Evolutionary conservation across 2,329 filamentous ascomycete species (phyloP).

Genomic region (Penicillium sp.): DNA sequence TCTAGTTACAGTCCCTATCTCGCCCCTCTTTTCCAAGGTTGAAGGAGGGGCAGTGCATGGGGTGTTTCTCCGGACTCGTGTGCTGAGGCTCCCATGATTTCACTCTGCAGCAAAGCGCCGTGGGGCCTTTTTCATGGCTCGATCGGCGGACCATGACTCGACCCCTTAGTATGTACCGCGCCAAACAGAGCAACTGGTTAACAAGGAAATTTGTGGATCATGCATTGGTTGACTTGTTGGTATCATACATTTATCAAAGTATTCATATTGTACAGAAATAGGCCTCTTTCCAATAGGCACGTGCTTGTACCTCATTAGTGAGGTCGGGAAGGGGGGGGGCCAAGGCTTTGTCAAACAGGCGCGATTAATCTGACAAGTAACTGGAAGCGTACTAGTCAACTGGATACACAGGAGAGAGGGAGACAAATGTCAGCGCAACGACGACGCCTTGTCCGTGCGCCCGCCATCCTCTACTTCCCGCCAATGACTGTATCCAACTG

Average conservation of each 20-base stretch:
- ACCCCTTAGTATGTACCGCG: slow-evolving; percentile 15
- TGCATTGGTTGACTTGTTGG: slow-evolving; percentile 1
- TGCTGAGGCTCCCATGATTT: slow-evolving; percentile 21
- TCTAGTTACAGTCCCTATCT: background rate
- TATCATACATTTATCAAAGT: slow-evolving; percentile 3
- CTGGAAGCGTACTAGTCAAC: background rate
- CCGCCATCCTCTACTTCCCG: slow-evolving; percentile 10
- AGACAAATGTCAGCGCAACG: background rate
- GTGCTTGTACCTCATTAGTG: slow-evolving; percentile 1
- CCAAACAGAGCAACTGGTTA: background rate
- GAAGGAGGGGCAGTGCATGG: background rate
- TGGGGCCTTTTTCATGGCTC: slow-evolving; percentile 15
- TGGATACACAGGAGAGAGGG: background rate
- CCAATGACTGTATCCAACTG: slow-evolving; percentile 12
- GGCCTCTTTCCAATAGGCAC: background rate
- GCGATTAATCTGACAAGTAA: slow-evolving; percentile 3
- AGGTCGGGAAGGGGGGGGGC: background rate
- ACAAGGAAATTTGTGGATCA: background rate
- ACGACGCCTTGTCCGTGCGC: slow-evolving; percentile 23
- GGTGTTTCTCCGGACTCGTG: slow-evolving; percentile 1
- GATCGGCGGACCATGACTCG: slow-evolving; percentile 25
- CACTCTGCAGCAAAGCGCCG: slow-evolving; percentile 18
- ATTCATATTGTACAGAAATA: slow-evolving; percentile 1
- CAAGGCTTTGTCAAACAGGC: background rate
- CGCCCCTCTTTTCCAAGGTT: background rate